Base-by-base conservation (phyloP, 352 stramenopile genomes). In the Albugo candida region DNA sequence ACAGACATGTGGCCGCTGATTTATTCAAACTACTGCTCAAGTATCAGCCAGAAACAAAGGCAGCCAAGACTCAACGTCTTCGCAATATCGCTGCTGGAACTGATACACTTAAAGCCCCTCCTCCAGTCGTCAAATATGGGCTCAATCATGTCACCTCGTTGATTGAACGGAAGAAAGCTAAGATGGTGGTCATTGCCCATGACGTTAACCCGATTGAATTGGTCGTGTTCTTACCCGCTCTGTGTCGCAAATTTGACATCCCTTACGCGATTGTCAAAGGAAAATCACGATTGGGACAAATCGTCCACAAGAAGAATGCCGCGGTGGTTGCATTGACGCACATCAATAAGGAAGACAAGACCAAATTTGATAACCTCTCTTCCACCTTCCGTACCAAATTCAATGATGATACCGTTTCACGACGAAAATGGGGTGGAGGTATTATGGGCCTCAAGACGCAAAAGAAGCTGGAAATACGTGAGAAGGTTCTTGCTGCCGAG, bases 391-490 rank as follows among this genome's bases (percentile, higher is more conserved):
- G 82, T 54, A 70, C 89, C 55, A 95, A 97, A 75, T 99, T 96
- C 87, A 98, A 98, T 72, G 88, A 98, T 54, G 94, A 97, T 61
- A 58, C 67, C 19, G 65, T 73, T 1, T 50, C 74, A 16, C 65
- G 93, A 61, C 81, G 93, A 55, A 98, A 99, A 74, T 99, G 95
- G 95, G 95, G 95, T 64, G 96, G 95, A 63, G 94, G 95, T 65
- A 97, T 98, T 68, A 98, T 99, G 94, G 96, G 96, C 67, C 79
- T 99, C 52, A 99, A 99, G 93, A 99, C 96, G 49, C 93, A 99
- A 74, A 94, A 94, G 67, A 98, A 98, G 81, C 78, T 99, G 45
- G 92, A 97, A 57, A 94, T 98, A 70, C 87, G 95, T 53, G 92
- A 93, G 56, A 97, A 97, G 79, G 93, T 85, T 52, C 62, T 99